These are phyloP conservation scores for Diaporthe citriasiana DNA, from an alignment of 2,329 filamentous ascomycete species.

Conservation along the genomic window DNA sequence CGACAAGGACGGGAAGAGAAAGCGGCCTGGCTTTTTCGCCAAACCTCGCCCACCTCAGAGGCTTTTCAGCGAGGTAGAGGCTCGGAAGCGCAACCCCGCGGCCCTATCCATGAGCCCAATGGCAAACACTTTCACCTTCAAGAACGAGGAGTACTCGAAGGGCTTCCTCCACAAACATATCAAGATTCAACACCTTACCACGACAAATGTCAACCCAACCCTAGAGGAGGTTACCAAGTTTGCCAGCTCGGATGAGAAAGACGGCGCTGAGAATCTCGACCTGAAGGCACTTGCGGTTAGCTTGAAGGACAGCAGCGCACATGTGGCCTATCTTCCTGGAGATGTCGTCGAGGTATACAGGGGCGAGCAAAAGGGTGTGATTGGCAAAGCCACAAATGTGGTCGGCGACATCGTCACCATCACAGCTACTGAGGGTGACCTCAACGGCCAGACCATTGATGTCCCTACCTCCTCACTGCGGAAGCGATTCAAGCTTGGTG, in stretches of 20 bases:
- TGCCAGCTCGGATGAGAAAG: constrained; percentile 82
- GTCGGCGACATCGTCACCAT: constrained; percentile 94
- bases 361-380: constrained; percentile 93
- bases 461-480: constrained; percentile 92
- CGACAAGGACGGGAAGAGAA: constrained; percentile 79
- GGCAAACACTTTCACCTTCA: constrained; percentile 86
- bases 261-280: constrained; percentile 94
- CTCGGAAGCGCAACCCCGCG: constrained; percentile 85
- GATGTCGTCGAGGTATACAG: constrained; percentile 98
- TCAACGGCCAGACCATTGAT: constrained; percentile 88
- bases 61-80: constrained; percentile 93
- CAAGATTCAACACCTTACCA: constrained; percentile 87
- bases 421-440: constrained; percentile 84
- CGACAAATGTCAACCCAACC: constrained; percentile 91
- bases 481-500: constrained; percentile 92
- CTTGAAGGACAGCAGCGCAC: constrained; percentile 85
- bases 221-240: constrained; percentile 98
- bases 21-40: constrained; percentile 70
- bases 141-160: constrained; percentile 90
- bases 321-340: constrained; percentile 89
- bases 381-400: constrained; percentile 87
- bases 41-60: constrained; percentile 83
- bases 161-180: constrained; percentile 95
- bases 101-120: constrained; percentile 77
- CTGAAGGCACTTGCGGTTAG: constrained; percentile 91